phyloP scores from a whole-genome alignment of 495 filamentous ascomycete species.

The Tuber microsphaerosporum region DNA sequence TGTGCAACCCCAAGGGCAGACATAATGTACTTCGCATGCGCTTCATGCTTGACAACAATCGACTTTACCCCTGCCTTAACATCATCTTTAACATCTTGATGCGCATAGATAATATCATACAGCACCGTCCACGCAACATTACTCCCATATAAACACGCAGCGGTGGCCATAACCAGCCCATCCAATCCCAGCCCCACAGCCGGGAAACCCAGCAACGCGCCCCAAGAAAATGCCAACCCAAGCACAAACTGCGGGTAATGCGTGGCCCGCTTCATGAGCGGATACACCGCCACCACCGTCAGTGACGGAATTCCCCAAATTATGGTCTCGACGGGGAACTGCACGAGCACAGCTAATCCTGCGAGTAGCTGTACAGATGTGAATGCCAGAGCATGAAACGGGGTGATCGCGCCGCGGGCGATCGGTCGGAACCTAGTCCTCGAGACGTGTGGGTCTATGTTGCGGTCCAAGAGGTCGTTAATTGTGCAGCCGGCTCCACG shows the following conservation, averaged over 20 bases:
- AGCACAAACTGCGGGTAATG: slow-evolving; percentile 91
- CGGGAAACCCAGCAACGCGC: slow-evolving; percentile 92
- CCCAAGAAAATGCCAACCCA: slow-evolving; percentile 93
- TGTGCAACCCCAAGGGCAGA: slow-evolving; percentile 67
- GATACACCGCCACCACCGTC: slow-evolving; percentile 73
- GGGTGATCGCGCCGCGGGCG: slow-evolving; percentile 73
- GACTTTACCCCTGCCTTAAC: slow-evolving; percentile 88
- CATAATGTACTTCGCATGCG: slow-evolving; percentile 78
- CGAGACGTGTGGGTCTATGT: slow-evolving; percentile 82
- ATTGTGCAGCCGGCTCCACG: slow-evolving; percentile 96
- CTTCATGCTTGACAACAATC: slow-evolving; percentile 82
- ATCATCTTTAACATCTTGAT: slow-evolving; percentile 97
- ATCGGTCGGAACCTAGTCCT: slow-evolving; percentile 84
- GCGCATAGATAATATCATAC: slow-evolving; percentile 98
- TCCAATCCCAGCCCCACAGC: slow-evolving; percentile 79
- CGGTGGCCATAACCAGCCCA: slow-evolving; percentile 59
- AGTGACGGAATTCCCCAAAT: slow-evolving; percentile 83
- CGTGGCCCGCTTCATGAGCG: slow-evolving; percentile 86
- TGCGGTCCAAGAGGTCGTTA: slow-evolving; percentile 94
- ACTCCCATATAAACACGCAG: slow-evolving; percentile 69
- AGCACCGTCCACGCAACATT: slow-evolving; percentile 90
- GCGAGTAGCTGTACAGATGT: slow-evolving; percentile 72
- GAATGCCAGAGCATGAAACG: slow-evolving; percentile 67
- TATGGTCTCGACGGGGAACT: slow-evolving; percentile 77
- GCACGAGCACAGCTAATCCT: slow-evolving; percentile 73